phyloP scores from a whole-genome alignment of 148 eudicot species.

The Rhododendron mucronatum region DNA sequence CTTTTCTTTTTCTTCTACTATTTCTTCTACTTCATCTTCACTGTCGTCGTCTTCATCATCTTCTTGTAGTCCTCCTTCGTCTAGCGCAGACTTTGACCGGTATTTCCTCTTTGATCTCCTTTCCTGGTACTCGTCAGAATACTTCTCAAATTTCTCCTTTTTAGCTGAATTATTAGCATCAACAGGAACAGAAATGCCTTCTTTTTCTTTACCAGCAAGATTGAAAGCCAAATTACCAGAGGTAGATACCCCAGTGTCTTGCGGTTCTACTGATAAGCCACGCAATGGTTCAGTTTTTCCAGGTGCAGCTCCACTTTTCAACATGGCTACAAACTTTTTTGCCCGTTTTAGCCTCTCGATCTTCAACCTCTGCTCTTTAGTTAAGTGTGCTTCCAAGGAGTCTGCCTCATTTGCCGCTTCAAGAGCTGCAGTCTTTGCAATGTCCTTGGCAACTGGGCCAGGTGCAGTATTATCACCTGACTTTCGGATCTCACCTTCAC shows the following conservation, averaged over 20 bases:
- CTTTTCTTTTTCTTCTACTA: background rate
- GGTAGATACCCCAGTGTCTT: constrained; percentile 25
- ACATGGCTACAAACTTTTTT: constrained; percentile 88
- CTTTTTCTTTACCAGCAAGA: constrained; percentile 36
- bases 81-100: constrained; percentile 46
- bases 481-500: constrained; percentile 29
- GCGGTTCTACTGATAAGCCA: constrained; percentile 55
- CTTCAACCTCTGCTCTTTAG: constrained; percentile 71
- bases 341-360: constrained; percentile 93
- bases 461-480: constrained; percentile 25
- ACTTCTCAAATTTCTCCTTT: constrained; percentile 28
- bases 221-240: constrained; percentile 16
- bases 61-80: constrained; percentile 12
- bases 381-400: constrained; percentile 55
- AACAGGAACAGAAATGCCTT: constrained; percentile 37
- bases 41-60: background rate
- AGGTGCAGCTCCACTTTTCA: constrained; percentile 62
- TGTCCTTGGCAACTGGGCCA: constrained; percentile 32
- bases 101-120: constrained; percentile 44
- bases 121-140: constrained; percentile 41
- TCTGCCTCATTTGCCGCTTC: constrained; percentile 56
- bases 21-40: background rate
- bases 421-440: constrained; percentile 38
- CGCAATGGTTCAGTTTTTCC: constrained; percentile 41
- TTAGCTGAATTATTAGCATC: constrained; percentile 27